A percentile compares a stretch with the other conserved stretches of the same genome.
These are phyloP conservation scores for Thozetella sp. DNA, from an alignment of 495 filamentous ascomycete genomes.

Conservation along the genomic window DNA sequence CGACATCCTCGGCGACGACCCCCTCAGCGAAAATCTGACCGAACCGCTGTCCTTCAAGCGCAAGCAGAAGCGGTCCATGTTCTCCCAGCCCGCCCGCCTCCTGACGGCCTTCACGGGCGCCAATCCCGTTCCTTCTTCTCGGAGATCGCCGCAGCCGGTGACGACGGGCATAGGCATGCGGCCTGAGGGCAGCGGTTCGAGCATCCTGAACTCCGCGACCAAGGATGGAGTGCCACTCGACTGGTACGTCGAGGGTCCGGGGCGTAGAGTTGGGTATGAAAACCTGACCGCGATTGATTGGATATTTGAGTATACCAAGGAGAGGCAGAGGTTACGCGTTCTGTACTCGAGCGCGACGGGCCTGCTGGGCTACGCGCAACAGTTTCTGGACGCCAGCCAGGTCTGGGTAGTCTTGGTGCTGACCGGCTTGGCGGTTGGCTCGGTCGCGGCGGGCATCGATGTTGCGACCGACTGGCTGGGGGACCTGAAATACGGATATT, in stretches of 20 bases:
- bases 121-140: constrained; percentile 7
- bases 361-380: constrained; percentile 69
- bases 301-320: constrained; percentile 99
- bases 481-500: constrained; percentile 92
- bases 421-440: constrained; percentile 75
- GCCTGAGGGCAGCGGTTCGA: neutral
- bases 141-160: constrained; percentile 1
- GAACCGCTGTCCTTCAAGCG: constrained; percentile 81
- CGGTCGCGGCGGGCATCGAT: constrained; percentile 86
- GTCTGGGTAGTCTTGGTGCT: constrained; percentile 86
- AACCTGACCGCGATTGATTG: constrained; percentile 98
- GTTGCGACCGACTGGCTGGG: constrained; percentile 93
- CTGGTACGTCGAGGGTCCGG: constrained; percentile 92
- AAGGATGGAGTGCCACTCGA: constrained; percentile 74
- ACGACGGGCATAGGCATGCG: neutral
- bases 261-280: constrained; percentile 90
- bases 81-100: constrained; percentile 52
- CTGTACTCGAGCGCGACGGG: constrained; percentile 72
- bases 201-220: neutral
- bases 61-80: constrained; percentile 63
- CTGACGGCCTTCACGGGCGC: constrained; percentile 57
- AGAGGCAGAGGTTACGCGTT: constrained; percentile 81
- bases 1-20: constrained; percentile 43
- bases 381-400: constrained; percentile 80
- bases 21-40: constrained; percentile 47